Evolutionary conservation across 257 asterid species (phyloP).

Genomic region (Capsicum chinense): DNA sequence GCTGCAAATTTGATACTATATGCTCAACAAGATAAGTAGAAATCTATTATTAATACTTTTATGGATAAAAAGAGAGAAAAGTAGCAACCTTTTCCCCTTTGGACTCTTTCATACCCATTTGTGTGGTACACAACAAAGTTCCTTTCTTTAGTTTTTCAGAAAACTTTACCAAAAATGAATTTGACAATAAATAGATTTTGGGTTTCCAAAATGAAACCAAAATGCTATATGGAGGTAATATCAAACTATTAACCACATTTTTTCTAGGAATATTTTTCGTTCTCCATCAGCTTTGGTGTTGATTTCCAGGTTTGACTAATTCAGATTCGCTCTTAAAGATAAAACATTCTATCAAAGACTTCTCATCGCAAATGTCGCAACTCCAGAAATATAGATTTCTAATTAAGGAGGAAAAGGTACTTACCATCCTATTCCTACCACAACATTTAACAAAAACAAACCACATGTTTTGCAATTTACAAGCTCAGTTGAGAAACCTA

Average conservation of each 20-base stretch:
- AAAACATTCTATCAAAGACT: background rate
- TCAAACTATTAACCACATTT: no score
- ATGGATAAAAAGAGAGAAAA: background rate
- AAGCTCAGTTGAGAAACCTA: no score
- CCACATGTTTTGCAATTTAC: background rate
- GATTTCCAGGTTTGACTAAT: background rate
- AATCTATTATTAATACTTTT: background rate
- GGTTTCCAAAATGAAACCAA: background rate
- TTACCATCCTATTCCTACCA: background rate
- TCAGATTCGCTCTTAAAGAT: background rate
- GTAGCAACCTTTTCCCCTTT: conserved; percentile 1
- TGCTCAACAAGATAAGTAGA: conserved; percentile 5
- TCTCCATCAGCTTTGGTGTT: background rate
- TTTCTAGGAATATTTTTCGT: background rate
- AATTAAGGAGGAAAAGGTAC: background rate
- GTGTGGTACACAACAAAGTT: background rate
- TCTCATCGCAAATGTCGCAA: background rate
- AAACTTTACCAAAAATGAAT: background rate
- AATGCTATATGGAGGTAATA: background rate
- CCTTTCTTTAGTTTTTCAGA: background rate
- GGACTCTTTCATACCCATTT: conserved; percentile 9
- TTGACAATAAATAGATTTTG: background rate
- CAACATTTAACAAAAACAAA: background rate
- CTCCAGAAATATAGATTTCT: background rate
- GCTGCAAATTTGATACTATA: background rate